Evolutionary conservation across 169 alveolate species (phyloP), one percentile per base, ranked within the genome.

Genomic region (Plasmodium blacklocki): DNA sequence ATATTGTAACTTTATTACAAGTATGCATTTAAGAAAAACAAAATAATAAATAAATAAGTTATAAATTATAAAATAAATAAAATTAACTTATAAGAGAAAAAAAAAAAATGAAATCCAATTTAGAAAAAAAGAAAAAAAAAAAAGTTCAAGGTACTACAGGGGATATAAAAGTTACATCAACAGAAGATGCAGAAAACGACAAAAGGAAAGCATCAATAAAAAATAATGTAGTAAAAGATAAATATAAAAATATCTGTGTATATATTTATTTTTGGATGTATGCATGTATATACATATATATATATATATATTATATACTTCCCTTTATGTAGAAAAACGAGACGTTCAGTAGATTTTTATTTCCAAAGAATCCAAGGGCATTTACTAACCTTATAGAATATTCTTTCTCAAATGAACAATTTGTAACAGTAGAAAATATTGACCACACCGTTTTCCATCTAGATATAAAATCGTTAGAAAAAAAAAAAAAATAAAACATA

Each of bases 341-440:
- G 39, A 83, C 83, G 12, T n/a, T 83, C 6, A 83, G 85, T 15
- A 21, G 91, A 67, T 70, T 83, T 68, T 73, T 83, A 49, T 83
- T 68, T 19, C 91, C 91, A 39, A 83, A 83, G 49, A 83, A 83
- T 29, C 91, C 91, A 68, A 83, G 91, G 58, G 91, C 91, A 8
- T 83, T 56, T 45, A 62, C 58, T 6, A 83, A 68, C 49, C 62
- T 83, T 47, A 49, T 83, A 12, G 91, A 83, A 56, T 83, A 67
- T 83, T 83, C 91, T 15, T 83, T 83, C 43, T 19, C 66, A 9
- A 83, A 83, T 83, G 91, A 83, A 18, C 56, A 83, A 15, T 83
- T 83, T 62, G 68, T 64, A 15, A 23, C 91, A 8, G 50, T 83
- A 21, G 91, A 83, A 2, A 52, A 83, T 19, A 72, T 83, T 9